These are phyloP conservation scores for Venturia carpophila DNA, from an alignment of 2,329 filamentous ascomycete species.

Conservation along the genomic window DNA sequence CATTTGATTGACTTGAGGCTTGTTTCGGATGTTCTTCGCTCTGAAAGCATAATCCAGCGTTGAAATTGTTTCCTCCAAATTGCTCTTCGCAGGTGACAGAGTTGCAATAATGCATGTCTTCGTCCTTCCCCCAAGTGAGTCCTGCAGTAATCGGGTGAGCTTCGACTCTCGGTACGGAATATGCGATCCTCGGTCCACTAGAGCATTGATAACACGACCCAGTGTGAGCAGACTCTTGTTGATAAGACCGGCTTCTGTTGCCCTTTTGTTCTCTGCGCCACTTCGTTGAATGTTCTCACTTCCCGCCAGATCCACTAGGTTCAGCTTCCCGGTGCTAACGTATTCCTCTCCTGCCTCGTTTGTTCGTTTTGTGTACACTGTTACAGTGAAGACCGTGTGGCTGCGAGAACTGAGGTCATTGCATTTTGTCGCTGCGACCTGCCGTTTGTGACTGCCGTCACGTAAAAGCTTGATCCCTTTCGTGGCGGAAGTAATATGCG, in stretches of 20 bases:
- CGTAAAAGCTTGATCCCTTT: slow-evolving; percentile 86
- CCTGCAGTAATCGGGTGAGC: slow-evolving; percentile 86
- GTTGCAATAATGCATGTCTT: slow-evolving; percentile 99
- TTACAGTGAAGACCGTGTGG: slow-evolving; percentile 96
- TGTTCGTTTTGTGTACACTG: slow-evolving; percentile 76
- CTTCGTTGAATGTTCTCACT: slow-evolving; percentile 97
- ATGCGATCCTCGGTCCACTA: slow-evolving; percentile 82
- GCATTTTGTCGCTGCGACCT: slow-evolving; percentile 99
- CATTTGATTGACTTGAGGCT: slow-evolving; percentile 87
- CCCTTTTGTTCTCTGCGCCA: slow-evolving; percentile 95
- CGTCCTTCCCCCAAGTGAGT: slow-evolving; percentile 87
- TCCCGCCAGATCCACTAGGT: slow-evolving; percentile 90
- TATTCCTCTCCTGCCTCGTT: slow-evolving; percentile 82
- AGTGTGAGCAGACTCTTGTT: slow-evolving; percentile 96
- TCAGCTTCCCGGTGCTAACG: slow-evolving; percentile 85
- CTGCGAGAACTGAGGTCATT: slow-evolving; percentile 96
- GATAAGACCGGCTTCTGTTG: slow-evolving; percentile 89
- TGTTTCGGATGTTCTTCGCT: slow-evolving; percentile 97
- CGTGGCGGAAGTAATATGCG: slow-evolving; percentile 75
- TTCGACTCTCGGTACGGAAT: slow-evolving; percentile 95
- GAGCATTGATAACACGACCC: slow-evolving; percentile 91
- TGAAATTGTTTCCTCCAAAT: slow-evolving; percentile 95
- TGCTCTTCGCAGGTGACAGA: slow-evolving; percentile 86
- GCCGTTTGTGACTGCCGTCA: slow-evolving; percentile 81
- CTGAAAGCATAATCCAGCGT: slow-evolving; percentile 96